Evolutionary conservation across 106 monocot species (phyloP).

Genomic region (Ottelia alismoides): DNA sequence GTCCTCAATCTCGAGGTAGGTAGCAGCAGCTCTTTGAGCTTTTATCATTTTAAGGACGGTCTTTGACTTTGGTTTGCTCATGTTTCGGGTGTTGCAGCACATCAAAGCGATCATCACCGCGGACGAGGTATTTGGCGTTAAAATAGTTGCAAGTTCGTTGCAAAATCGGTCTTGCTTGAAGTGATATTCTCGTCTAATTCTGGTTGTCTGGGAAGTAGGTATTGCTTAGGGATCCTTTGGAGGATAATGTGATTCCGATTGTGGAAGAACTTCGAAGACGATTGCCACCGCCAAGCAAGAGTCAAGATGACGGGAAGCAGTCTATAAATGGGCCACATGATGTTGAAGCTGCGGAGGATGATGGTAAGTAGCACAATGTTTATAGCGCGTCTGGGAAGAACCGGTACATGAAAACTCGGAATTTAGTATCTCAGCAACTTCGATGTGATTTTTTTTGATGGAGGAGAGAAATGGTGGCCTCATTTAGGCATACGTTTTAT

Average conservation of each 20-base stretch:
- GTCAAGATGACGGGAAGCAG: slow-evolving; percentile 38
- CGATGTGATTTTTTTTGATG: no score
- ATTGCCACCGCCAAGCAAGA: slow-evolving; percentile 26
- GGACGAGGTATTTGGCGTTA: slow-evolving; percentile 82
- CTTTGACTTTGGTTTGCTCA: neutral
- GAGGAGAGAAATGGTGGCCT: no score
- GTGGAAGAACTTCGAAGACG: slow-evolving; percentile 78
- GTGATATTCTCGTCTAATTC: neutral
- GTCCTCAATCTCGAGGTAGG: slow-evolving; percentile 89
- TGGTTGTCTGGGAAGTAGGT: slow-evolving; percentile 27
- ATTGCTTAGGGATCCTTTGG: slow-evolving; percentile 63
- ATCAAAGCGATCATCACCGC: slow-evolving; percentile 90
- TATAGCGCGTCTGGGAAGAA: no score
- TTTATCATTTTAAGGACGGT: no score
- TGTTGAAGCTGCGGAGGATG: slow-evolving; percentile 55
- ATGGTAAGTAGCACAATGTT: no score
- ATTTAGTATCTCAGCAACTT: no score
- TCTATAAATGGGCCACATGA: slow-evolving; percentile 40
- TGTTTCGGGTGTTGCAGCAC: slow-evolving; percentile 35
- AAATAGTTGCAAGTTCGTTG: no score
- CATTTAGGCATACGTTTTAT: no score
- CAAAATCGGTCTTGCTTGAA: slow-evolving; percentile 5
- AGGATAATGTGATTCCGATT: slow-evolving; percentile 71
- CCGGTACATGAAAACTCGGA: no score
- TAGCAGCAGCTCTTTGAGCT: neutral